Evolutionary conservation across 129 eudicot species (phyloP).

Genomic region (Escallonia rubra): DNA sequence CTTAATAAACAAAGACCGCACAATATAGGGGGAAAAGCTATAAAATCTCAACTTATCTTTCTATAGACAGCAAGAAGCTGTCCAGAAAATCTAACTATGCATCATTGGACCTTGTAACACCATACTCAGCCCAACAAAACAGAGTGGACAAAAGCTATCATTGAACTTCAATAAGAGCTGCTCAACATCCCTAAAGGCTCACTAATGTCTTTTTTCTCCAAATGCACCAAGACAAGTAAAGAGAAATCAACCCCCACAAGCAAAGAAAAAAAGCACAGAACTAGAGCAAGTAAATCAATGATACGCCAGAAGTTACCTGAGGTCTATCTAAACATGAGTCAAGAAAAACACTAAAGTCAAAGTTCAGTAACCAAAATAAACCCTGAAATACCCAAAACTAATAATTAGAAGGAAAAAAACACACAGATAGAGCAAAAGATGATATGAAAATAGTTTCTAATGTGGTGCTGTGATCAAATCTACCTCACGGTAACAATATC

Average conservation of each 20-base stretch:
- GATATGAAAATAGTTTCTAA: conserved; percentile 13
- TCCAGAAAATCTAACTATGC: no score
- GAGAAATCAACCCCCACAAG: no score
- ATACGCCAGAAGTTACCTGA: background rate
- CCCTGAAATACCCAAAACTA: conserved; percentile 6
- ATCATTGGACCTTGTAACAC: no score
- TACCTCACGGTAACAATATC: conserved; percentile 95
- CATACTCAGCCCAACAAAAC: no score
- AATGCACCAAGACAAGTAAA: background rate
- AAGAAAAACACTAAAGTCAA: conserved; percentile 7
- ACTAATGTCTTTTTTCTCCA: no score
- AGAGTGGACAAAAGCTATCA: no score
- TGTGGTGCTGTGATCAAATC: conserved; percentile 17
- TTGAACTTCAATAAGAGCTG: no score
- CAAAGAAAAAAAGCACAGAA: background rate
- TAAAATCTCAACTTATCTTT: no score
- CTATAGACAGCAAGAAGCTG: no score
- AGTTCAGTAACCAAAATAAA: conserved; percentile 4
- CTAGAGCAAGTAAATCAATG: background rate
- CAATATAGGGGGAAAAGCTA: no score
- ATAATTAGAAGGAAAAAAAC: background rate
- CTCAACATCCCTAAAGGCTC: no score
- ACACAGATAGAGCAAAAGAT: conserved; percentile 19
- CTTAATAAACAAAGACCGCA: no score
- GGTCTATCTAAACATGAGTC: conserved; percentile 6